Evolutionary conservation across 2,329 filamentous ascomycete genomes (phyloP).

Genomic region (Pestalotiopsis sp.): DNA sequence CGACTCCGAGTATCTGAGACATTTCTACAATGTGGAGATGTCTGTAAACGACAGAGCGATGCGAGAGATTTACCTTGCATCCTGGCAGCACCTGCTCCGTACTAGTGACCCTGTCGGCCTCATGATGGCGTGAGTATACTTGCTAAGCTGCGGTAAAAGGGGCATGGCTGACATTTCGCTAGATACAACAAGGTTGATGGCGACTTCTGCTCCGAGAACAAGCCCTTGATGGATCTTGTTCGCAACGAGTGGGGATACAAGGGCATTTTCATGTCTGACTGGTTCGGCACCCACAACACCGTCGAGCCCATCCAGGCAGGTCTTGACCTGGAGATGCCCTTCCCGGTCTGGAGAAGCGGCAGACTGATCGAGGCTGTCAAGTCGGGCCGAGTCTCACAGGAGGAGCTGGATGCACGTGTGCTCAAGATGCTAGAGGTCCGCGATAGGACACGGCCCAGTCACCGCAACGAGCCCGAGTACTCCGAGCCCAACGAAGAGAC

Average conservation of each 20-base stretch:
- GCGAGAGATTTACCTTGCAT: constrained; percentile 22
- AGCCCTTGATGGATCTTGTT: constrained; percentile 27
- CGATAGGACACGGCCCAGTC: constrained; percentile 5
- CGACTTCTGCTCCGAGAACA: constrained; percentile 24
- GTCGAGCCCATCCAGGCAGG: constrained; percentile 31
- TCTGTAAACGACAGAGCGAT: constrained; percentile 14
- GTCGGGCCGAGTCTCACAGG: constrained; percentile 15
- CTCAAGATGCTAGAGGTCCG: constrained; percentile 17
- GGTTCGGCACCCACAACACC: constrained; percentile 35
- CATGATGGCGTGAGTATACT: constrained; percentile 22
- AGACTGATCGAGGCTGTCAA: constrained; percentile 20
- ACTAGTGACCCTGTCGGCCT: constrained; percentile 17
- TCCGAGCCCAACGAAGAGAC: constrained; percentile 19
- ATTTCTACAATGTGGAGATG: constrained; percentile 20
- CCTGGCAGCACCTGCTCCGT: constrained; percentile 22
- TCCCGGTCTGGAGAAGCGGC: constrained; percentile 23
- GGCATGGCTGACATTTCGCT: background rate
- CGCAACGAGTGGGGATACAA: constrained; percentile 36
- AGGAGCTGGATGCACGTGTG: constrained; percentile 18
- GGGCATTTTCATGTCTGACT: constrained; percentile 37
- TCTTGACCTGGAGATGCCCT: constrained; percentile 37
- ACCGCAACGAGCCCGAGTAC: constrained; percentile 14
- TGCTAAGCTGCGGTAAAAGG: too few relatives aligned
- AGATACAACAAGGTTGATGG: constrained; percentile 31
- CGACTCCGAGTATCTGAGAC: constrained; percentile 35